Evolutionary conservation across 2,329 filamentous ascomycete genomes (phyloP), one percentile per base, ranked within the genome.

Genomic region (Colletotrichum zoysiae): DNA sequence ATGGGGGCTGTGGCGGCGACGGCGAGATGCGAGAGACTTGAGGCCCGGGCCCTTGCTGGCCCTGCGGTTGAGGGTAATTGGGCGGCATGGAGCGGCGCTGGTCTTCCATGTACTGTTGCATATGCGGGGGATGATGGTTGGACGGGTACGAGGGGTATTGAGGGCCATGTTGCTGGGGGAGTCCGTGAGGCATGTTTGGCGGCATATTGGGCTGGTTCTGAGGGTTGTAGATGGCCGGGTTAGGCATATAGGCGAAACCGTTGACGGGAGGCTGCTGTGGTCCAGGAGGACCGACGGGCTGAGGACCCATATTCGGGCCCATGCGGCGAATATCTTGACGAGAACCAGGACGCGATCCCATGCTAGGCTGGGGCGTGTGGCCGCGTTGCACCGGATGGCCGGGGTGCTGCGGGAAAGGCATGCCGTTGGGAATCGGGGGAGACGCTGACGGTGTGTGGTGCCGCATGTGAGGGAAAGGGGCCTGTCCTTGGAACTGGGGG

Each of bases 361-460:
- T 88, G 74, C 90, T 89, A 5, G 94, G 93, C 78, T 97, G 93
- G 20, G 95, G 95, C 8, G 95, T 97, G 73, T 93, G 91, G 67
- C 92, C 91, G 74, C 95, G 90, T 66, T 84, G 85, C n/a, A 80
- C 78, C 76, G 85, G 81, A 61, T 82, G 82, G 11, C 78, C 76
- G 40, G 78, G 77, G 53, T 83, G 82, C 70, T 89, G 88, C 74
- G 90, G 89, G 76, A 92, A 94, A 33, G 89, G 88, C 74, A 92
- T 88, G 74, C 92, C 92, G 78, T 95, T 97, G 63, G 89, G 88
- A 75, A 98, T 93, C 3, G 95, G 95, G 70, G 95, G 95, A 33
- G 95, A 98, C 42, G 92, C 93, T 33, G 94, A 97, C 14, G 94
- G 93, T 26, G 94, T 95, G 67, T 91, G 89, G 77, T 96, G 92